phyloP scores from a whole-genome alignment of 371 early-diverging fungal species.

The Mortierella sp. region DNA sequence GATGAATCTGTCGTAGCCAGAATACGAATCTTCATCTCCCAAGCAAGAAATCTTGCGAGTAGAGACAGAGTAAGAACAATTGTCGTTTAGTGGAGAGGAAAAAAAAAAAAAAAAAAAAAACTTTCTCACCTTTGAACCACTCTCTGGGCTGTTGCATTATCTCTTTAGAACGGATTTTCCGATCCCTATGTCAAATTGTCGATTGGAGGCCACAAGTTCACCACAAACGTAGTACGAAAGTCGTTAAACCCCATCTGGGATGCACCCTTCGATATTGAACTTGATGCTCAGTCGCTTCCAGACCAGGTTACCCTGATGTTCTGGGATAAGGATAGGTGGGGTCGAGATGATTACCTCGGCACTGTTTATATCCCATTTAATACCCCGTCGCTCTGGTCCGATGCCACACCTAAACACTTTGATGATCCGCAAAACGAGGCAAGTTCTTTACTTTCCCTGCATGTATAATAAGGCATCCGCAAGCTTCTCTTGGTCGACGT shows the following conservation, averaged over 20 bases:
- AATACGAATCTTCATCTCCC: conserved; percentile 41
- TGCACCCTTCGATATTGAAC: conserved; percentile 72
- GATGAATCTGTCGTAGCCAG: conserved; percentile 24
- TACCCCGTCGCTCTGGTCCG: conserved; percentile 40
- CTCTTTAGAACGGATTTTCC: conserved; percentile 67
- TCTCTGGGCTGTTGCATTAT: conserved; percentile 22
- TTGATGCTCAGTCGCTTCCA: conserved; percentile 62
- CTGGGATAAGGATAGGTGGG: conserved; percentile 75
- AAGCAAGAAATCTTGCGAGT: conserved; percentile 41
- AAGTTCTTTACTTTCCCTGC: conserved; percentile 9
- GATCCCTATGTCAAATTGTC: conserved; percentile 72
- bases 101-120: not conserved
- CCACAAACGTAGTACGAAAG: conserved; percentile 75
- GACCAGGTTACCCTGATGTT: conserved; percentile 63
- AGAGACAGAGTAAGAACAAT: conserved; percentile 46
- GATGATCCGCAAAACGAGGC: conserved; percentile 64
- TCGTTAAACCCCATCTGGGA: conserved; percentile 85
- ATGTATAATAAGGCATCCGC: too few species aligned
- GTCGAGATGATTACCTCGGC: conserved; percentile 52
- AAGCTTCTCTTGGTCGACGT: not conserved
- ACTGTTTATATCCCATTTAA: conserved; percentile 46
- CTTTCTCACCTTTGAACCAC: conserved; percentile 41
- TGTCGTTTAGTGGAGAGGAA: not conserved
- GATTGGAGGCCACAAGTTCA: conserved; percentile 73
- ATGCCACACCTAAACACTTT: conserved; percentile 56